These are phyloP conservation scores for Lyophyllum atratum DNA, from an alignment of 768 basidiomycete genomes.

Conservation along the genomic window DNA sequence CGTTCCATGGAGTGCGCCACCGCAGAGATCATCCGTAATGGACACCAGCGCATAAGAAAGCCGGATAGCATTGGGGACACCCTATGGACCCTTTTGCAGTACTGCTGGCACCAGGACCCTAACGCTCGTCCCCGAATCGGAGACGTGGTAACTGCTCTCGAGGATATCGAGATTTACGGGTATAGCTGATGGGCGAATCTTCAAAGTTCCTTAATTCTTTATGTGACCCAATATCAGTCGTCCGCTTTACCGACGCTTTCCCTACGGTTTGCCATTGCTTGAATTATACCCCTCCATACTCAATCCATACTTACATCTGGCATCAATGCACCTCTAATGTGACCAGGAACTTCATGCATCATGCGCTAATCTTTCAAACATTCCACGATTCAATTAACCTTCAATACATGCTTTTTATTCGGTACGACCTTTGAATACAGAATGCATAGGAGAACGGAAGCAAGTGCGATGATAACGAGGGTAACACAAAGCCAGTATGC, in stretches of 20 bases:
- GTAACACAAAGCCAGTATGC: conserved; percentile 7
- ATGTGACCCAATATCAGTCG: neutral
- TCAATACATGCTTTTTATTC: conserved; percentile 1
- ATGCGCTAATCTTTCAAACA: neutral
- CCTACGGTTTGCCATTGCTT: too few species aligned
- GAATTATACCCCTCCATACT: neutral
- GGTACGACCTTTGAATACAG: neutral
- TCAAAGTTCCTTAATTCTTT: neutral
- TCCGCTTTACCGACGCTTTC: neutral
- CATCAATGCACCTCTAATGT: too few species aligned
- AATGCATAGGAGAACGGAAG: conserved; percentile 6
- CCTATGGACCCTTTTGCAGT: conserved; percentile 4
- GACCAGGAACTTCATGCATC: too few species aligned
- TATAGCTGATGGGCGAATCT: neutral
- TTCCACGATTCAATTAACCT: neutral
- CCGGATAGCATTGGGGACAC: neutral
- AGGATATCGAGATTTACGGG: conserved; percentile 5
- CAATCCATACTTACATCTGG: too few species aligned
- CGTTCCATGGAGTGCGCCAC: neutral
- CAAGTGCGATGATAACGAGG: conserved; percentile 2
- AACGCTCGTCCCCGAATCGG: neutral
- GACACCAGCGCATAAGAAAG: neutral
- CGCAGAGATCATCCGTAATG: neutral
- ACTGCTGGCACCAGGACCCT: conserved; percentile 3
- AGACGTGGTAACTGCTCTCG: conserved; percentile 5